Evolutionary conservation across 169 alveolate genomes (phyloP).

Genomic region (Plasmodium knowlesi): DNA sequence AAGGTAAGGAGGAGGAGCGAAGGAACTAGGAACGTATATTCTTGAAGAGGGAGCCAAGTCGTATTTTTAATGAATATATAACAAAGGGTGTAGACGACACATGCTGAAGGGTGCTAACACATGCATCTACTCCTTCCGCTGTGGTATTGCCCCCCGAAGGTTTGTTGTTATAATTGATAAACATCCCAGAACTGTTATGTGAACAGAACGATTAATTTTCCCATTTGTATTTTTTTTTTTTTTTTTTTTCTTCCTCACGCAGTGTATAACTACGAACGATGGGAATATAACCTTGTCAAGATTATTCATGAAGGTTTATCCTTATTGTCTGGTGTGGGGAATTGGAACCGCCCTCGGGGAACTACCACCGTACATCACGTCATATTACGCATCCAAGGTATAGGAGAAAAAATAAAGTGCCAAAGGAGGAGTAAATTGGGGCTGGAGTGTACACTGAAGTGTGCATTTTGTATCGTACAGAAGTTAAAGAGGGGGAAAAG

Average conservation of each 20-base stretch:
- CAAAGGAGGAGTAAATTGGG: not conserved
- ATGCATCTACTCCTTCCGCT: not conserved
- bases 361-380: conserved; percentile 96
- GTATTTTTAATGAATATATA: not conserved
- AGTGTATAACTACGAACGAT: conserved; percentile 43
- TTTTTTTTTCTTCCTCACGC: not conserved
- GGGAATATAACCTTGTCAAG: conserved; percentile 51
- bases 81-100: not conserved
- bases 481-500: not conserved
- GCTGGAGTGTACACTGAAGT: not conserved
- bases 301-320: conserved; percentile 76
- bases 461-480: not conserved
- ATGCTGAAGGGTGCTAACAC: not conserved
- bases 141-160: not conserved
- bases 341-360: conserved; percentile 96
- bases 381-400: conserved; percentile 91
- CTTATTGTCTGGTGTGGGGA: conserved; percentile 94
- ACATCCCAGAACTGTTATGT: not conserved
- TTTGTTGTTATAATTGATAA: too few relatives aligned
- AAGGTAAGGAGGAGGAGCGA: conserved; percentile 39
- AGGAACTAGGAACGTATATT: not conserved
- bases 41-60: not conserved
- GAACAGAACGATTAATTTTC: not conserved
- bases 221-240: conserved; percentile 1
- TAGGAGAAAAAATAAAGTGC: not conserved